Conservation (phyloP, 352 stramenopile genomes). For the Pelagophyceae sp. region DNA sequence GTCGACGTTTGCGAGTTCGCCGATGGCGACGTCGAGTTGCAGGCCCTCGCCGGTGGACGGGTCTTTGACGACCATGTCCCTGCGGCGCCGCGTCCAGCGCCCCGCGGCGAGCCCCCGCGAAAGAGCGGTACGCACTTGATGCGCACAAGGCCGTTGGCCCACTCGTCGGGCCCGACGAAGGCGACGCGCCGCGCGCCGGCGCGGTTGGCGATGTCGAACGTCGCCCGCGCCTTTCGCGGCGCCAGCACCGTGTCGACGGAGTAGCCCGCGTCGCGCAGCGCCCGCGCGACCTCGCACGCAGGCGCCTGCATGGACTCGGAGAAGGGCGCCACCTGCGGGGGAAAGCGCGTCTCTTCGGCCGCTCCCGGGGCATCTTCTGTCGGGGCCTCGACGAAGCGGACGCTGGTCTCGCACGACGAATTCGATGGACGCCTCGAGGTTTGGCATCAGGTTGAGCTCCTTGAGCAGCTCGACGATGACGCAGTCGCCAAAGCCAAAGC, state of each 20-base stretch:
- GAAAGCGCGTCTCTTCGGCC: too few species aligned
- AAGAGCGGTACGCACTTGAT: too few species aligned
- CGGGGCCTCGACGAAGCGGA: constrained; percentile 13
- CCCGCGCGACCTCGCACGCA: constrained; percentile 45
- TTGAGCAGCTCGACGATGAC: constrained; percentile 73
- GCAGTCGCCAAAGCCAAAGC: constrained; percentile 75
- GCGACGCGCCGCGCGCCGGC: constrained; percentile 50
- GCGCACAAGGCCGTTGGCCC: constrained; percentile 46
- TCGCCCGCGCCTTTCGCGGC: constrained; percentile 63
- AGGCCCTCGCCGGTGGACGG: constrained; percentile 32
- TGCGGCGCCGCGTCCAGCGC: too few species aligned
- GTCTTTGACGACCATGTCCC: constrained; percentile 39
- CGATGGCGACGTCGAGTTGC: constrained; percentile 42
- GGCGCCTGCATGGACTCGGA: constrained; percentile 41
- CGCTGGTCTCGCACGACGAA: constrained; percentile 5
- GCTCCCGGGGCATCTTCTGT: too few species aligned
- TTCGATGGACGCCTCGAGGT: constrained; percentile 34
- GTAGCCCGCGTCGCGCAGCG: constrained; percentile 48
- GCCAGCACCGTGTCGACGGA: constrained; percentile 63
- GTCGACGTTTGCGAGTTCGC: constrained; percentile 36
- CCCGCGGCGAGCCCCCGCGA: too few species aligned
- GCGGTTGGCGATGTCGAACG: constrained; percentile 59
- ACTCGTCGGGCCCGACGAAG: constrained; percentile 51
- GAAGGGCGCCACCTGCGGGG: constrained; percentile 58
- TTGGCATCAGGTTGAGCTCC: constrained; percentile 57